phyloP scores from a whole-genome alignment of 176 grass and related monocot genomes.

The Thinopyrum elongatum region DNA sequence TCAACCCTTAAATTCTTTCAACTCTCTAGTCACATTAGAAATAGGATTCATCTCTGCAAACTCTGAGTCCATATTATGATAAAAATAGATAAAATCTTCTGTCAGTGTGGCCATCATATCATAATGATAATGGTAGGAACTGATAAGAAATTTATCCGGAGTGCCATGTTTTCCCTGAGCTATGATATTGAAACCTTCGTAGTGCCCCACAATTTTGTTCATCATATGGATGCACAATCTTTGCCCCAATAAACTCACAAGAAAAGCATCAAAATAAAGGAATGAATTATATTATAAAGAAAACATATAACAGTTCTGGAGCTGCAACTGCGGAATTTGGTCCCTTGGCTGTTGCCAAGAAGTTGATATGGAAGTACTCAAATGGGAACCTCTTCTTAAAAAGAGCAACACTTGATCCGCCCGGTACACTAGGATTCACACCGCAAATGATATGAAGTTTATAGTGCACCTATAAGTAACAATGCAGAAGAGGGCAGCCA shows the following conservation, averaged over 20 bases:
- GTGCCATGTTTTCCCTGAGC: not conserved
- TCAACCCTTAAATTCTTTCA: not conserved
- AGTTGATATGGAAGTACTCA: not conserved
- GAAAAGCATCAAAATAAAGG: too few relatives aligned
- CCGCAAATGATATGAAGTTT: not conserved
- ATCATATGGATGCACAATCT: too few relatives aligned
- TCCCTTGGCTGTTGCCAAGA: slow-evolving; percentile 5
- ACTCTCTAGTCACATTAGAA: not conserved
- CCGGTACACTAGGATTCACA: not conserved
- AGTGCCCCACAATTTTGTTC: not conserved
- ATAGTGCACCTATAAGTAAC: not conserved
- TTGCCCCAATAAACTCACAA: too few relatives aligned
- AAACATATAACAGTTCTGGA: not conserved
- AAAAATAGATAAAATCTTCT: not conserved
- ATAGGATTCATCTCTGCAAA: not conserved
- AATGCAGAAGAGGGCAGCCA: not conserved
- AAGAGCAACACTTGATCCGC: not conserved
- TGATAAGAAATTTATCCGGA: not conserved
- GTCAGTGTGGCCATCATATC: not conserved
- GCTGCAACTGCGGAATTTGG: not conserved
- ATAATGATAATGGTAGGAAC: not conserved
- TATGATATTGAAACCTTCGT: not conserved
- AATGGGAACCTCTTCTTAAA: not conserved
- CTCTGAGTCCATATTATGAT: not conserved
- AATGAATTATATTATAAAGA: too few relatives aligned